phyloP scores from a whole-genome alignment of 495 filamentous ascomycete species.

The Immersiella caudata region DNA sequence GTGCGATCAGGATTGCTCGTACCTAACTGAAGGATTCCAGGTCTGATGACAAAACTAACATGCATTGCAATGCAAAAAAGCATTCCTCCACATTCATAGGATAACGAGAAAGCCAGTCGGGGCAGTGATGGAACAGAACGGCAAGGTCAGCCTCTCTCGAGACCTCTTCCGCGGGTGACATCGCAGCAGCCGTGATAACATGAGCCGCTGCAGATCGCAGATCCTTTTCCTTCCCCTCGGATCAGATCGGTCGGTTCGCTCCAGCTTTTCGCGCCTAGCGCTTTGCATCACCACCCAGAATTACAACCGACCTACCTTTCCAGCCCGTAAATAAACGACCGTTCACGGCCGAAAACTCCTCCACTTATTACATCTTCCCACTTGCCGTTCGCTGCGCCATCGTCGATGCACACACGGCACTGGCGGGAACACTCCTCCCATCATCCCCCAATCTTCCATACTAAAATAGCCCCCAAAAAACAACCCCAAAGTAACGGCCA shows the following conservation, averaged over 20 bases:
- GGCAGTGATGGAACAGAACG: not conserved
- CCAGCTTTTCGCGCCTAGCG: not conserved
- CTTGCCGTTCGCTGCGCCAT: not conserved
- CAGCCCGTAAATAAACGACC: not conserved
- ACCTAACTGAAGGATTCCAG: not conserved
- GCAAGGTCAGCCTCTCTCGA: not conserved
- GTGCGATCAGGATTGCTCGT: not conserved
- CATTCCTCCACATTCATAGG: not conserved
- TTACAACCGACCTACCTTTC: not conserved
- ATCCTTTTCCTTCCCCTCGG: slow-evolving; percentile 15
- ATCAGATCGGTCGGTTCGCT: slow-evolving; percentile 1
- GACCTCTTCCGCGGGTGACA: not conserved
- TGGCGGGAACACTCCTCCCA: not conserved
- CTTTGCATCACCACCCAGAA: not conserved
- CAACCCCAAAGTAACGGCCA: not conserved
- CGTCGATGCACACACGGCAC: not conserved
- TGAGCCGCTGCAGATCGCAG: slow-evolving; percentile 18
- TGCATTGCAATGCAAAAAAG: not conserved
- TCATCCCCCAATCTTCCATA: not conserved
- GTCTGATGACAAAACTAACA: not conserved
- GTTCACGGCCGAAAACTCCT: not conserved
- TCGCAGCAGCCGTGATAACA: not conserved
- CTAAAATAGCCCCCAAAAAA: not conserved
- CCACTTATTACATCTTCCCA: not conserved
- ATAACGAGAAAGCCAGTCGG: not conserved